Evolutionary conservation across 495 filamentous ascomycete genomes (phyloP), one percentile per base, ranked within the genome.

Genomic region (Emericellopsis terricola): DNA sequence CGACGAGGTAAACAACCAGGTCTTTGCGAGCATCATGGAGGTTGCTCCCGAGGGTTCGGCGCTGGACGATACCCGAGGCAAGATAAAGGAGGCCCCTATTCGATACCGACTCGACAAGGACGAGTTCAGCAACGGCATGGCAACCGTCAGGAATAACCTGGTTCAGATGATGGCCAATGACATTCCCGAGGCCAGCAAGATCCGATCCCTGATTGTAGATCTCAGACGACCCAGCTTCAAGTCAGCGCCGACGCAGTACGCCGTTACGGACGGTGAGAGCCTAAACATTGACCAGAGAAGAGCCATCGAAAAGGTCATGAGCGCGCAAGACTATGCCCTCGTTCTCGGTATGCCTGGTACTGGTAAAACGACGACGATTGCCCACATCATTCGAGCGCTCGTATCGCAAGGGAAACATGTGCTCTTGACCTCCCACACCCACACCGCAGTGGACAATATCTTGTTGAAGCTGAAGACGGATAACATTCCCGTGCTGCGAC

Each of bases 301-400:
- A 29, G 89, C 89, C 0, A 81, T 94, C 33, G 65, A 81, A 44
- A 94, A 94, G 48, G 85, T 94, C 31, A 87, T 96, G 83, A 82
- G 73, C 50, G 89, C 89, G 9, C 68, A 75, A 38, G 83, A 97
- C 53, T 97, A 94, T 52, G 87, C 89, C 4, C 68, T 97, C 11
- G 82, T 96, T 4, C 71, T 94, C 4, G 89, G 89, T 11, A 96
- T 97, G 89, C 89, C 89, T 1, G 89, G 89, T 8, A 97, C 89
- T 8, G 89, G 89, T 32, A 97, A 97, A 50, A 97, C 89, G 4
- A 94, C 89, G 0, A 97, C 89, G 1, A 94, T 96, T 45, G 80
- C 86, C 5, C 86, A 96, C 50, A 94, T 97, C 41, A 94, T 97
- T 51, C 77, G 84, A 14, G 81, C 87, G 8, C 65, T 97, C 21